phyloP scores from a whole-genome alignment of 2,329 filamentous ascomycete genomes.

The Hypomyces perniciosus region DNA sequence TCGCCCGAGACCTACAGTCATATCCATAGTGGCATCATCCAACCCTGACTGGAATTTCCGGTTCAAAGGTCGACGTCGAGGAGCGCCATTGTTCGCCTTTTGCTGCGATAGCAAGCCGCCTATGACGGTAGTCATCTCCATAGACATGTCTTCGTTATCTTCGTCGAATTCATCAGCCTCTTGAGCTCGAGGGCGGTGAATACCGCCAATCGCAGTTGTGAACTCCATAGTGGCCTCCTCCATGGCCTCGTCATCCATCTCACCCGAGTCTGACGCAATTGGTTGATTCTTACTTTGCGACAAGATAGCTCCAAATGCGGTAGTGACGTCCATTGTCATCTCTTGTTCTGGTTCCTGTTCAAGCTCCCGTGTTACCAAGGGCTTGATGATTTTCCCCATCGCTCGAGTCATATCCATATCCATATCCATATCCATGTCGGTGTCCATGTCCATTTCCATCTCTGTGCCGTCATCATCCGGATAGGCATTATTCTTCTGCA shows the following conservation, averaged over 20 bases:
- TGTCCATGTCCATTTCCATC: conserved; percentile 31
- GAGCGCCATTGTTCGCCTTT: conserved; percentile 20
- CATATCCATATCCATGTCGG: conserved; percentile 39
- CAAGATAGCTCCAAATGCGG: conserved; percentile 73
- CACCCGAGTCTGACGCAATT: conserved; percentile 13
- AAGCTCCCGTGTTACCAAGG: conserved; percentile 35
- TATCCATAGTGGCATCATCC: conserved; percentile 41
- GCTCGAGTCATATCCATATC: conserved; percentile 53
- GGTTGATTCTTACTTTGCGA: conserved; percentile 27
- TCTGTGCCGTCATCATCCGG: conserved; percentile 23
- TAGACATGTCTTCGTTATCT: conserved; percentile 67
- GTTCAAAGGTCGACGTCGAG: conserved; percentile 20
- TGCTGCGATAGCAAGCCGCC: conserved; percentile 45
- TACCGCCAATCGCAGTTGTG: conserved; percentile 70
- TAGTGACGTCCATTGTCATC: conserved; percentile 92
- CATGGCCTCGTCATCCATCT: conserved; percentile 29
- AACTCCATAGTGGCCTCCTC: conserved; percentile 67
- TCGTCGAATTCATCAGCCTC: conserved; percentile 32
- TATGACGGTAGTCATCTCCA: conserved; percentile 67
- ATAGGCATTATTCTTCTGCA: conserved; percentile 8
- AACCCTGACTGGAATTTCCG: conserved; percentile 26
- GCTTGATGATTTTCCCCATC: conserved; percentile 47
- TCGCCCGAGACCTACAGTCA: conserved; percentile 53
- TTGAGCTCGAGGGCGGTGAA: conserved; percentile 37
- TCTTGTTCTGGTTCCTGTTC: conserved; percentile 49